Base-by-base conservation (phyloP, 2,329 filamentous ascomycete species). In the Herpotrichia juniperi region DNA sequence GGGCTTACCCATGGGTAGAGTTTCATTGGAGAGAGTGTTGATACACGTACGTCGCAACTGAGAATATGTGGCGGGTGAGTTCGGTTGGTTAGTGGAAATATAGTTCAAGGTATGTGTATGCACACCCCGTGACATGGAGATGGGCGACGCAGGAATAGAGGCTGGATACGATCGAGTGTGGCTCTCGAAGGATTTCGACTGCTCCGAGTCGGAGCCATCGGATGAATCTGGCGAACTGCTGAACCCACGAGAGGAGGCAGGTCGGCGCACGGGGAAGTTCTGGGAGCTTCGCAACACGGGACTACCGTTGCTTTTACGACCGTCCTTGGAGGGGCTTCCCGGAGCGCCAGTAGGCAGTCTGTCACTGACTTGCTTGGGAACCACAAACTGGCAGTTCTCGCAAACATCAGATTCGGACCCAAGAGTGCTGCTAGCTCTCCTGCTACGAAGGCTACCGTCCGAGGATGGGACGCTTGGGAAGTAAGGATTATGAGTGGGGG, bases 81-180 rank as follows among this genome's bases (percentile, higher is more conserved):
- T 75, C 6, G 83, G 83, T 24, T 81, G 81, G 48, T 79, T 81
- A 28, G 82, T 79, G n/a, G 83, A 83, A 39, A 84, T 75, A 64
- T 84, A 85, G 54, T 79, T 84, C 44, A 84, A 66, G 17, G 80
- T 81, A 56, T 85, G 83, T 9, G 80, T 79, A 58, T 85, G 83
- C 54, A 66, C 65, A 50, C 63, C 62, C 42, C 63, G 62, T 4
- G 72, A 62, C 54, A 76, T 78, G 49, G 75, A 79, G 45, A 74
- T 57, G 46, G 72, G 69, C 10, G 79, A 82, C 14, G 75, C 52
- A 58, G 51, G 79, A 11, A 72, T 60, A 7, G 72, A 72, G 52
- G 66, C 62, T 11, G 69, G 63, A 35, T 64, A 70, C 9, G 68
- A 66, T 26, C 61, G 55, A 16, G 69, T 66, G n/a, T 32, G 59